Conservation (phyloP, 805 yeast species). For the Teunomyces kruisii region DNA sequence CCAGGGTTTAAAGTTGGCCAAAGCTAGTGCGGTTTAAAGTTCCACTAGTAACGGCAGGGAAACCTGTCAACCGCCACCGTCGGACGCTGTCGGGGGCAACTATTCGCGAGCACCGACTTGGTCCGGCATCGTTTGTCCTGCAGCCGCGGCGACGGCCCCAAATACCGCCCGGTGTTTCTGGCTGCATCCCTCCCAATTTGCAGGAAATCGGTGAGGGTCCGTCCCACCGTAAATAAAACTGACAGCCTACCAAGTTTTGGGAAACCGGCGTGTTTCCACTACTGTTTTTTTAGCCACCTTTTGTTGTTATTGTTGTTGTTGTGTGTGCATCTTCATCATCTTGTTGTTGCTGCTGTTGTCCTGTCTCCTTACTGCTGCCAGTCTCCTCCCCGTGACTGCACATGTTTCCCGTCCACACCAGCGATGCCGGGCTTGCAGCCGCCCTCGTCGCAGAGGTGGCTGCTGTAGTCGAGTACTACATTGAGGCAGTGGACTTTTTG, state of each 20-base stretch:
- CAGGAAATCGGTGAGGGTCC: too few relatives aligned
- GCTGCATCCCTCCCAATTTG: background rate
- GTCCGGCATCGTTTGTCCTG: slow-evolving; percentile 1
- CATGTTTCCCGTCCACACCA: background rate
- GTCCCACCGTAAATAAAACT: too few relatives aligned
- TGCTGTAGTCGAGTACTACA: background rate
- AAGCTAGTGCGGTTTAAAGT: too few relatives aligned
- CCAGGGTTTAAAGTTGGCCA: too few relatives aligned
- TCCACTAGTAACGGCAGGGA: too few relatives aligned
- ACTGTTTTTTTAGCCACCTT: too few relatives aligned
- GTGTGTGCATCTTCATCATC: too few relatives aligned
- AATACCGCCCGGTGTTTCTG: background rate
- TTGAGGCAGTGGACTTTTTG: background rate
- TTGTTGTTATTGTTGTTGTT: too few relatives aligned
- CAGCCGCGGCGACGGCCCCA: slow-evolving; percentile 3
- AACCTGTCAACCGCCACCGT: background rate
- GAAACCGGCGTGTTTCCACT: too few relatives aligned
- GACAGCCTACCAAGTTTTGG: too few relatives aligned
- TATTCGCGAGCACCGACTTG: background rate
- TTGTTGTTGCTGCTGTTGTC: too few relatives aligned
- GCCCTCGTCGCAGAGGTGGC: background rate
- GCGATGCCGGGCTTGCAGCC: background rate
- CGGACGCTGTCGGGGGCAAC: background rate
- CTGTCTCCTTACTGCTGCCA: too few relatives aligned
- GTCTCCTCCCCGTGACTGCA: slow-evolving; percentile 3